A percentile compares a stretch with the other conserved stretches of the same genome.
Evolutionary conservation across 2,329 filamentous ascomycete species (phyloP).

Genomic region (Rachicladosporium sp.): DNA sequence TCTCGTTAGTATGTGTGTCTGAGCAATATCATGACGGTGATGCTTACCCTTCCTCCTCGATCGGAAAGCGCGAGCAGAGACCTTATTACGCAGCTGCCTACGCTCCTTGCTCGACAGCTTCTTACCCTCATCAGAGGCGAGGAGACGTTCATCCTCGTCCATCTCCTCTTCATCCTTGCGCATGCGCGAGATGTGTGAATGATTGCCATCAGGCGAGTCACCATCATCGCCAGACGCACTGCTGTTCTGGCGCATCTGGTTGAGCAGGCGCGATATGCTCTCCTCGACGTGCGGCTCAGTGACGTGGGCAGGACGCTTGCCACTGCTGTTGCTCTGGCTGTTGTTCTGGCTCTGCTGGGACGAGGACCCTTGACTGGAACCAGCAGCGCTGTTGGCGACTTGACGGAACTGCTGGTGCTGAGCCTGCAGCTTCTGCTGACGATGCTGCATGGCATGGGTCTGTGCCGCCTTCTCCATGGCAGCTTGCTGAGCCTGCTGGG

Average conservation of each 20-base stretch:
- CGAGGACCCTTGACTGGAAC: conserved; percentile 17
- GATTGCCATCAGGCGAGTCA: conserved; percentile 28
- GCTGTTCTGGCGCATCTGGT: conserved; percentile 76
- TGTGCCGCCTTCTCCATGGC: conserved; percentile 43
- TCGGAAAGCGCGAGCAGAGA: conserved; percentile 92
- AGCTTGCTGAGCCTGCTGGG: conserved; percentile 59
- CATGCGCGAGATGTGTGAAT: conserved; percentile 57
- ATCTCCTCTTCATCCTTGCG: conserved; percentile 97
- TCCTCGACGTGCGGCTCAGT: conserved; percentile 53
- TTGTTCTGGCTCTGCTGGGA: conserved; percentile 7
- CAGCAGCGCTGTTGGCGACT: conserved; percentile 13
- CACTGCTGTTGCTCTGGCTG: conserved; percentile 24
- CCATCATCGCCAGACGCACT: conserved; percentile 39
- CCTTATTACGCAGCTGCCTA: conserved; percentile 95
- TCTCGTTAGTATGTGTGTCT: conserved; percentile 36
- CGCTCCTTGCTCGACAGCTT: conserved; percentile 97
- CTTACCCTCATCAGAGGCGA: conserved; percentile 97
- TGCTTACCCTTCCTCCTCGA: conserved; percentile 89
- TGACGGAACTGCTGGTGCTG: conserved; percentile 27
- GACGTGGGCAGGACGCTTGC: conserved; percentile 32
- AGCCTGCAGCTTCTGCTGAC: conserved; percentile 34
- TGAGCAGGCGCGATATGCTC: conserved; percentile 83
- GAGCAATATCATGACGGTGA: conserved; percentile 1
- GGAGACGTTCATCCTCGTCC: conserved; percentile 89
- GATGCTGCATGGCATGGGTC: conserved; percentile 31